Evolutionary conservation across 768 basidiomycete genomes (phyloP), one percentile per base, ranked within the genome.

Genomic region (Amanita phalloides): DNA sequence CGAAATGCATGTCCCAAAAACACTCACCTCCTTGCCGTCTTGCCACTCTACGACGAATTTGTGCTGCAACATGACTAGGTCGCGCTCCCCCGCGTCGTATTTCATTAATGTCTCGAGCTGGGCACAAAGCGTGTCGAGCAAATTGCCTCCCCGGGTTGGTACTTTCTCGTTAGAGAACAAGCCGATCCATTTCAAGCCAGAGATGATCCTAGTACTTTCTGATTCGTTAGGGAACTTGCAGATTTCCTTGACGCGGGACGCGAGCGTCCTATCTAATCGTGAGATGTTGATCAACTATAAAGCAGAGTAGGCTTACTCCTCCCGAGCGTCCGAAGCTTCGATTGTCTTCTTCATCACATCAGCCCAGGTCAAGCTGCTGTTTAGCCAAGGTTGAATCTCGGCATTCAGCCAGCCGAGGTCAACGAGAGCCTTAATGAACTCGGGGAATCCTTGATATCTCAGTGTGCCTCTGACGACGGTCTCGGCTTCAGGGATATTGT

Each of bases 11-110:
- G 14, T 20, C 38, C 26, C 32, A 13, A 49, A 21, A 20, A 13
- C 43, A 59, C 77, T 48, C 54, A 83, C 85, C 69, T 77, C 71
- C 45, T 69, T 76, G 44, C 95, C 93, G 61, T 97, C 90, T 32
- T 78, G 74, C 79, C 86, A 88, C 64, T 93, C 84, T 35, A 98
- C 84, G 59, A 90, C 70, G 64, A 99, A 98, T 73, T 94, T 95
- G 79, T 99, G 95, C 70, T 97, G 95, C 49, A 99, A 81, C 84
- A 98, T 90, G 54, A 99, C 90, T 55, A 98, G 79, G 67, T 99
- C 95, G 9, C 90, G 84, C 69, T 98, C 93, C 56, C 90, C 90
- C 44, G 74, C 69, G 56, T 84, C 87, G 69, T 95, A 97, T 67
- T 83, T 79, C 90, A 97, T 96, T 64, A 95, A 77, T 54, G 74